Evolutionary conservation across 2,329 filamentous ascomycete species (phyloP).

Genomic region (Stemphylium vesicarium): DNA sequence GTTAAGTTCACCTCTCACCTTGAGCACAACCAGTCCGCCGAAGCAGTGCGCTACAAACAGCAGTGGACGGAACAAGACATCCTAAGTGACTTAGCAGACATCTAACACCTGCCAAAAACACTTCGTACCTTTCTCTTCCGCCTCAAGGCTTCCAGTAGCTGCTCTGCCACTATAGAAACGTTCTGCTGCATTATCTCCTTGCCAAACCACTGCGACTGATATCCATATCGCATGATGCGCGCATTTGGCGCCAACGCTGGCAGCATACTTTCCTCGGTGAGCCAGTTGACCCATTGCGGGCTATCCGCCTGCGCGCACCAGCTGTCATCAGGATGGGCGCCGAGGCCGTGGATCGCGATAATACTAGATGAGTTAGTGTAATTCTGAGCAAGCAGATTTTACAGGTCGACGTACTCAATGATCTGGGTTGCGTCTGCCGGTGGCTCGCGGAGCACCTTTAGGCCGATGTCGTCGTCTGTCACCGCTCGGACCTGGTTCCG

Average conservation of each 20-base stretch:
- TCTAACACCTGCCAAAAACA: not conserved
- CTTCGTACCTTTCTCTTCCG: slow-evolving; percentile 25
- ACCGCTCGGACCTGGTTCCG: slow-evolving; percentile 19
- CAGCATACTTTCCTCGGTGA: slow-evolving; percentile 29
- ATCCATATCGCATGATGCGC: slow-evolving; percentile 39
- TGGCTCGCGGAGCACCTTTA: slow-evolving; percentile 29
- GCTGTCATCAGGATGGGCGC: slow-evolving; percentile 36
- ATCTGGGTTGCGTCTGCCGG: slow-evolving; percentile 18
- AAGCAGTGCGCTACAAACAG: slow-evolving; percentile 36
- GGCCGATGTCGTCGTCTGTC: slow-evolving; percentile 29
- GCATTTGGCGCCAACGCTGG: slow-evolving; percentile 28
- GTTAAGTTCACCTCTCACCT: slow-evolving; percentile 28
- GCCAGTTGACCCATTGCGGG: slow-evolving; percentile 34
- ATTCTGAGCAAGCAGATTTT: not conserved
- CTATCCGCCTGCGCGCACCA: slow-evolving; percentile 31
- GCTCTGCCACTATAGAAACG: slow-evolving; percentile 24
- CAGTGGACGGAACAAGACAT: slow-evolving; percentile 25
- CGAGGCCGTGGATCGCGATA: slow-evolving; percentile 36
- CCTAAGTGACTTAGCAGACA: slow-evolving; percentile 16
- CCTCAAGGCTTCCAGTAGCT: slow-evolving; percentile 23
- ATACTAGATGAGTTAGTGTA: slow-evolving; percentile 27
- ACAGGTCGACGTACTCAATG: slow-evolving; percentile 22
- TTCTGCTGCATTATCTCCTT: slow-evolving; percentile 28
- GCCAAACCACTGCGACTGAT: slow-evolving; percentile 36
- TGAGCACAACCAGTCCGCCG: slow-evolving; percentile 33